phyloP scores from a whole-genome alignment of 768 basidiomycete species.

The Clathrus columnatus region DNA sequence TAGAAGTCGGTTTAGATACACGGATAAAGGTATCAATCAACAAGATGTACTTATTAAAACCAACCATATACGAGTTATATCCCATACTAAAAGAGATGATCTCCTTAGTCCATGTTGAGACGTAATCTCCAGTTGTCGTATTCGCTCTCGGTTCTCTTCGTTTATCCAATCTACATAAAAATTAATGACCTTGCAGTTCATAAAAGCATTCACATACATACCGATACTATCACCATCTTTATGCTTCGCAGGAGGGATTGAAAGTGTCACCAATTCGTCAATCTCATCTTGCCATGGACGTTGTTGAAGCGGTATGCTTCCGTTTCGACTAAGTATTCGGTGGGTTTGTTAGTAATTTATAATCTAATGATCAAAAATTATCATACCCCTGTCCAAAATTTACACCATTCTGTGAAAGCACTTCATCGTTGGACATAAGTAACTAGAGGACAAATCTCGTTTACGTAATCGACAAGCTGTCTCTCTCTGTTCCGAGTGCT shows the following conservation, averaged over 20 bases:
- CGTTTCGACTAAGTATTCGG: background rate
- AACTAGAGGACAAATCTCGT: too few species aligned
- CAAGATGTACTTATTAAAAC: conserved; percentile 31
- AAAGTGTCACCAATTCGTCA: background rate
- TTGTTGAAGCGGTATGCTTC: background rate
- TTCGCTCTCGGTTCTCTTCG: conserved; percentile 14
- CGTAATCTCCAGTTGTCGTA: conserved; percentile 9
- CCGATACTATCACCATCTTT: conserved; percentile 8
- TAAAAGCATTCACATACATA: background rate
- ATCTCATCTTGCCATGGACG: background rate
- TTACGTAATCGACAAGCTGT: too few species aligned
- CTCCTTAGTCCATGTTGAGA: conserved; percentile 43
- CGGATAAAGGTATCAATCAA: background rate
- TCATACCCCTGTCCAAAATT: too few species aligned
- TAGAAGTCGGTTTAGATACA: conserved; percentile 22
- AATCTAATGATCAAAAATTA: too few species aligned
- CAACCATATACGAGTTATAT: conserved; percentile 55
- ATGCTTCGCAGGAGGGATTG: background rate
- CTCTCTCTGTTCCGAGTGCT: too few species aligned
- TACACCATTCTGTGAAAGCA: too few species aligned
- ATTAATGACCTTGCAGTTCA: background rate
- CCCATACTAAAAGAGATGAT: conserved; percentile 42
- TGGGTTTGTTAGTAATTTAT: background rate
- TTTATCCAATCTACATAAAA: conserved; percentile 15
- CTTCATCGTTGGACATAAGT: background rate